These are phyloP conservation scores for Sporisorium reilianum DNA, from an alignment of 1,284 basidiomycete species.

Conservation along the genomic window DNA sequence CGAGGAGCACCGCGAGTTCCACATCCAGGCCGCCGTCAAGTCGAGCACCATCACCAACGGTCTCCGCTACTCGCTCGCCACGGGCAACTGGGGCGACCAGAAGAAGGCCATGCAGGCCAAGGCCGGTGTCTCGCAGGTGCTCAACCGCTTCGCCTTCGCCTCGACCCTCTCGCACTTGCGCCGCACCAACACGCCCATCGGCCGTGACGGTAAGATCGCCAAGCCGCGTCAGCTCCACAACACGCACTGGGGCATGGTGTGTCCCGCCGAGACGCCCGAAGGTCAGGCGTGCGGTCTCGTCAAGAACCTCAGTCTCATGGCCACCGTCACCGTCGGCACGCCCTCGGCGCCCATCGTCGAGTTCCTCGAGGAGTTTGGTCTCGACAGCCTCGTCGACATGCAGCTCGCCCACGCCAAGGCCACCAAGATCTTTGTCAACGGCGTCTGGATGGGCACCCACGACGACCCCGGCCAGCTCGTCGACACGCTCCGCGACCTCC, in stretches of 20 bases:
- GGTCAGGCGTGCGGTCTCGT: slow-evolving; percentile 99
- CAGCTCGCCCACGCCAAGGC: slow-evolving; percentile 61
- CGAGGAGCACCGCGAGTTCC: slow-evolving; percentile 95
- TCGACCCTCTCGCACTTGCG: slow-evolving; percentile 98
- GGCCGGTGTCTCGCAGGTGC: slow-evolving; percentile 95
- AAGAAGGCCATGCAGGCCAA: slow-evolving; percentile 94
- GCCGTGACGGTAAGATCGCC: slow-evolving; percentile 98
- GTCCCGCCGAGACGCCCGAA: slow-evolving; percentile 97
- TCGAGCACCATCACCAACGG: slow-evolving; percentile 96
- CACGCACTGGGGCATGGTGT: slow-evolving; percentile 99
- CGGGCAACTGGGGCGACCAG: slow-evolving; percentile 99
- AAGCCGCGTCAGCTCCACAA: slow-evolving; percentile 99
- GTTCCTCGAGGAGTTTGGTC: slow-evolving; percentile 95
- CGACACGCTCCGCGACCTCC: slow-evolving; percentile 89
- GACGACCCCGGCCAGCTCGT: slow-evolving; percentile 92
- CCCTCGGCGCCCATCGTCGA: slow-evolving; percentile 96
- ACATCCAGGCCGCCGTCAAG: slow-evolving; percentile 90
- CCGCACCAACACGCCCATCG: slow-evolving; percentile 97
- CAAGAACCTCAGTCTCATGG: slow-evolving; percentile 97
- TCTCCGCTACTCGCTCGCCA: slow-evolving; percentile 96
- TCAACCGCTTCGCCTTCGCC: slow-evolving; percentile 98
- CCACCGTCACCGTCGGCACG: slow-evolving; percentile 97
- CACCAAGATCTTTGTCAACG: slow-evolving; percentile 99
- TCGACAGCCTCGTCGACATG: slow-evolving; percentile 66
- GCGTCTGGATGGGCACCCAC: slow-evolving; percentile 99